These are phyloP conservation scores for Danielia oregonensis DNA, from an alignment of 805 yeast genomes.

Conservation along the genomic window DNA sequence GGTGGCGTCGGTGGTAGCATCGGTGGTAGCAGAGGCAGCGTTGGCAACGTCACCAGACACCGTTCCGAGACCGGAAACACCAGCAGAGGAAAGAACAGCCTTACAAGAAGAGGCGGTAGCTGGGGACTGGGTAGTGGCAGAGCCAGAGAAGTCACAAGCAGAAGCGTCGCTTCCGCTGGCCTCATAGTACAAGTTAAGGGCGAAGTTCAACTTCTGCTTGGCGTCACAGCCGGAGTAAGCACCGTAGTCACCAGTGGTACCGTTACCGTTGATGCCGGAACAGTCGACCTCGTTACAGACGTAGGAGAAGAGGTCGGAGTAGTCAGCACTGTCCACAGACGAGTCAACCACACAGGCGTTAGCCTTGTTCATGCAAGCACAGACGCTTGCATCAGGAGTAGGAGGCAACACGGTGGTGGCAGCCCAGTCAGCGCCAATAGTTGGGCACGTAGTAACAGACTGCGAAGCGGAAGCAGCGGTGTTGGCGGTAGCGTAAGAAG, in stretches of 20 bases:
- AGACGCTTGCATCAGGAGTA: constrained; percentile 35
- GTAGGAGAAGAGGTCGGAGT: constrained; percentile 29
- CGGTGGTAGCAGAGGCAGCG: constrained; percentile 24
- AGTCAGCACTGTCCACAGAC: constrained; percentile 28
- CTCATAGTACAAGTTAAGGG: constrained; percentile 37
- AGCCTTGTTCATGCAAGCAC: constrained; percentile 34
- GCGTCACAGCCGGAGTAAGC: constrained; percentile 37
- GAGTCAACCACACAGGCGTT: constrained; percentile 33
- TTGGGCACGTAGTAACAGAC: constrained; percentile 35
- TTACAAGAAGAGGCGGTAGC: constrained; percentile 53
- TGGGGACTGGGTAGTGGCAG: constrained; percentile 41
- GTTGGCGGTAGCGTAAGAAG: constrained; percentile 34
- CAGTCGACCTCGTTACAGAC: constrained; percentile 36
- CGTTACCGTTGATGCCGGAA: constrained; percentile 35
- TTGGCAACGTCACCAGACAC: constrained; percentile 24
- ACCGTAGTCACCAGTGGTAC: constrained; percentile 39
- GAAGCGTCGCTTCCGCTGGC: constrained; percentile 38
- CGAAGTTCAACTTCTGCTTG: constrained; percentile 36
- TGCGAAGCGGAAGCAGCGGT: constrained; percentile 21
- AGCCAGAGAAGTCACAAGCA: constrained; percentile 66
- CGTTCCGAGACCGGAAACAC: constrained; percentile 63
- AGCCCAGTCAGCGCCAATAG: constrained; percentile 29
- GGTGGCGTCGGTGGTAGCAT: constrained; percentile 8
- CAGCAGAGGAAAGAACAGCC: constrained; percentile 60
- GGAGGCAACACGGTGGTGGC: constrained; percentile 42